phyloP scores from a whole-genome alignment of 2,329 filamentous ascomycete genomes.

The Ustulina deusta region DNA sequence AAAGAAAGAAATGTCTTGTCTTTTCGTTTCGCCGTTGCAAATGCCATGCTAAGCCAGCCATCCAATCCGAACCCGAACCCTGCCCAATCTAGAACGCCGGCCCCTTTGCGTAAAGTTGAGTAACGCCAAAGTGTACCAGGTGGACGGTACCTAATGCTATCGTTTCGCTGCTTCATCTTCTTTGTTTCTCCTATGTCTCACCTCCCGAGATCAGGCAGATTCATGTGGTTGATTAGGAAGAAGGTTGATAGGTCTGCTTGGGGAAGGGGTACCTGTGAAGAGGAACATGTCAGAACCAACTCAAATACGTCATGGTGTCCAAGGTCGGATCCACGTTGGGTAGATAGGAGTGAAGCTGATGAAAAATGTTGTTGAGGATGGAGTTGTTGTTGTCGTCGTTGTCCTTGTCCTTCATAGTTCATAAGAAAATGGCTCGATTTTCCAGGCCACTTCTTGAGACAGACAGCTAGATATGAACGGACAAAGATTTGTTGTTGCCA shows the following conservation, averaged over 20 bases:
- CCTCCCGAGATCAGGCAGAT: constrained; percentile 37
- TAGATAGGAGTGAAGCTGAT: constrained; percentile 24
- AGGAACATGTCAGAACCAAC: constrained; percentile 37
- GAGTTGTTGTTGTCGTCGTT: not conserved
- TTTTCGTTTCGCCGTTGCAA: constrained; percentile 38
- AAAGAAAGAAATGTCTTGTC: constrained; percentile 33
- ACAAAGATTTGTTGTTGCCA: constrained; percentile 20
- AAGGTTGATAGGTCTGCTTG: constrained; percentile 78
- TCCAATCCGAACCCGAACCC: constrained; percentile 27
- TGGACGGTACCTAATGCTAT: constrained; percentile 44
- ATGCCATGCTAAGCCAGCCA: constrained; percentile 38
- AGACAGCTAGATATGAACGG: constrained; percentile 25
- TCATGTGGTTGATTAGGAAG: constrained; percentile 45
- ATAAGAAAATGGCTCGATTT: constrained; percentile 7
- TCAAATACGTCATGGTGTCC: constrained; percentile 7
- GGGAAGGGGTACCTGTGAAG: constrained; percentile 78
- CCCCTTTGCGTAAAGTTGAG: constrained; percentile 53
- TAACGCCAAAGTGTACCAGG: constrained; percentile 51
- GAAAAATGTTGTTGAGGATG: constrained; percentile 15
- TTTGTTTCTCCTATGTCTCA: constrained; percentile 30
- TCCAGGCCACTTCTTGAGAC: constrained; percentile 10
- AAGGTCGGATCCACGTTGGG: constrained; percentile 7
- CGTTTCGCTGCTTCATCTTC: constrained; percentile 33
- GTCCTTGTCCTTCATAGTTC: constrained; percentile 19
- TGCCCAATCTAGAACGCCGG: constrained; percentile 46